Percentiles rank a stretch among this genome's conserved stretches.
These are phyloP conservation scores for Datisca glomerata DNA, from an alignment of 306 rosid genomes.

Conservation along the genomic window DNA sequence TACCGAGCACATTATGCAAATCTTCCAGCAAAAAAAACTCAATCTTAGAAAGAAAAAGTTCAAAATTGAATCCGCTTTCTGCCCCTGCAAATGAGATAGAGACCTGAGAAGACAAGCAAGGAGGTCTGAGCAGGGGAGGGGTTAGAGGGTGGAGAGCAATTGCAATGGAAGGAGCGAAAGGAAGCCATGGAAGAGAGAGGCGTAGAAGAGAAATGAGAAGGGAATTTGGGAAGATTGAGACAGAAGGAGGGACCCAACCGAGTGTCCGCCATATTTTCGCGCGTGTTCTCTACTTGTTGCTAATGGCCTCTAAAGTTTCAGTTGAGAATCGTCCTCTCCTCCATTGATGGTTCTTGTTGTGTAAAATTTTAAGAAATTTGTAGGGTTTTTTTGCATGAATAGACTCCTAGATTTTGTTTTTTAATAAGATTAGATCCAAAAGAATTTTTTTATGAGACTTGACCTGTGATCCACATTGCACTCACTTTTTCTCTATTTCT, in stretches of 20 bases:
- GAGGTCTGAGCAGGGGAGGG: slow-evolving; percentile 39
- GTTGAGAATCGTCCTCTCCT: too few species aligned
- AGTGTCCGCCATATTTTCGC: slow-evolving; percentile 32
- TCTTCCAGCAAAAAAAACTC: too few species aligned
- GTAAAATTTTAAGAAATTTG: too few species aligned
- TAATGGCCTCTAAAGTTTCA: too few species aligned
- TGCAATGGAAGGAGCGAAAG: slow-evolving; percentile 29
- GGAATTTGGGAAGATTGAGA: slow-evolving; percentile 13
- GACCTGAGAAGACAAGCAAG: slow-evolving; percentile 74
- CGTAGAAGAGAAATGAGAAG: slow-evolving; percentile 6
- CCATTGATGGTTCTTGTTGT: too few species aligned
- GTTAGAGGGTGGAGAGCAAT: slow-evolving; percentile 24
- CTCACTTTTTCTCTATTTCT: too few species aligned
- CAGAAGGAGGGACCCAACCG: slow-evolving; percentile 39
- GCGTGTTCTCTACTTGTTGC: too few species aligned
- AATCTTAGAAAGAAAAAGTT: background rate
- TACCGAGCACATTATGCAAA: background rate
- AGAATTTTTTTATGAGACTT: too few species aligned
- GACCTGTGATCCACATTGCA: too few species aligned
- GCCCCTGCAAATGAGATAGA: background rate
- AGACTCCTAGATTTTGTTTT: too few species aligned
- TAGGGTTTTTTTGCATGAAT: too few species aligned
- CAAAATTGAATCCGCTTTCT: background rate
- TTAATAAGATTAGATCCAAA: too few species aligned
- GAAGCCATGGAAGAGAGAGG: slow-evolving; percentile 40